Base-by-base conservation (phyloP, 306 rosid genomes). In the Rosa rugosa region DNA sequence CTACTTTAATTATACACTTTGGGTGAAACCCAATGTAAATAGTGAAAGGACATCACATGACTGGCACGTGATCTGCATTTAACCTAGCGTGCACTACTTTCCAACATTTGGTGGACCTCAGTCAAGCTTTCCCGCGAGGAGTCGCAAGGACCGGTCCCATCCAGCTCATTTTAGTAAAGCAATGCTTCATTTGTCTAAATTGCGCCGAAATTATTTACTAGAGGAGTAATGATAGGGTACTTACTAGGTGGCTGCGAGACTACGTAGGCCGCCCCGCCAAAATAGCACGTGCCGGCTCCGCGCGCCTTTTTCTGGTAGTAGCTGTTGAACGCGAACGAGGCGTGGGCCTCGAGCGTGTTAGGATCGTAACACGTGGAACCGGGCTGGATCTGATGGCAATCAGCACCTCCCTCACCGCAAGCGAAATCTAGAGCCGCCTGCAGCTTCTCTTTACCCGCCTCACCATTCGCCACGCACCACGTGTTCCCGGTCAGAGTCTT, bases 361-460 rank as follows among this genome's bases (percentile, higher is more conserved):
- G 99, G 99, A 89, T 86, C 49, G 63, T 84, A 96, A 81, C 98
- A 96, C 91, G 98, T 80, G 86, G 98, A 69, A 13, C 87, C 89
- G 0, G 74, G 84, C 73, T 96, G 98, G 60, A 96, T 96, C 91
- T 80, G 27, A 85, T 78, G 92, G 92, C 99, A 96, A 14, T 96
- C 97, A 1, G 98, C 97, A 0, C 96, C 99, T 17, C 99, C 99
- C 71, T 91, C 96, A 0, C 99, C 99, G n/a, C 99, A 96, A 25
- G 99, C 99, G 31, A 16, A 96, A 60, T 96, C 99, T 51, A 96
- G 81, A 69, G 93, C 94, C 22, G 63, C 78, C 79, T 96, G 99
- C 51, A 96, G 87, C 73, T 73, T 96, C 45, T 77, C 86, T 38
- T 90, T 91, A 4, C 89, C 94, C 1, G 80, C 86, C 16, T 87